A percentile compares a stretch with the other conserved stretches of the same genome.
phyloP scores from a whole-genome alignment of 208 protist genomes.

The Trypanosoma brucei region DNA sequence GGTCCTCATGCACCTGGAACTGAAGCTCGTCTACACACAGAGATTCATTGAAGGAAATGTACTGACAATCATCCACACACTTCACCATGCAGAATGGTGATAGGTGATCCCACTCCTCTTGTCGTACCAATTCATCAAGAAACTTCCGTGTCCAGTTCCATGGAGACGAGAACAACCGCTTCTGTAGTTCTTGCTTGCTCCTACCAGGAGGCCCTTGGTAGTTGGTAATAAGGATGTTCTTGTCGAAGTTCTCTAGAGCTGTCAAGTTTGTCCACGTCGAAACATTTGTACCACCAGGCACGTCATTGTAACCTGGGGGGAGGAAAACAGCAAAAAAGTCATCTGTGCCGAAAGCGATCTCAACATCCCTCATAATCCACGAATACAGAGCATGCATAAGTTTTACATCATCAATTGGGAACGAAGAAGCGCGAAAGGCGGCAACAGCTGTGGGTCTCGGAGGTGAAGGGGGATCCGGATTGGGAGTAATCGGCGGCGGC shows the following conservation, averaged over 20 bases:
- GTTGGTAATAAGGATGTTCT: slow-evolving; percentile 38
- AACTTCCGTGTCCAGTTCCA: slow-evolving; percentile 38
- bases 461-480: not conserved
- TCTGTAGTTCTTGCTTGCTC: slow-evolving; percentile 12
- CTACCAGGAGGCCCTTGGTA: slow-evolving; percentile 29
- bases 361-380: slow-evolving; percentile 37
- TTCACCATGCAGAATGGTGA: slow-evolving; percentile 42
- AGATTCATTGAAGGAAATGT: slow-evolving; percentile 10
- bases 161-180: slow-evolving; percentile 23
- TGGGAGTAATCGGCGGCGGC: slow-evolving; percentile 3
- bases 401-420: slow-evolving; percentile 34
- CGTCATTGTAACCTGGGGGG: slow-evolving; percentile 22
- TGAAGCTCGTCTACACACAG: slow-evolving; percentile 25
- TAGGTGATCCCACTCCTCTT: slow-evolving; percentile 8
- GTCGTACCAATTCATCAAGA: slow-evolving; percentile 20
- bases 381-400: slow-evolving; percentile 50
- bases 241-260: slow-evolving; percentile 29
- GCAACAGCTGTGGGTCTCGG: slow-evolving; percentile 16
- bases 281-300: slow-evolving; percentile 35
- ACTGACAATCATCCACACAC: slow-evolving; percentile 32
- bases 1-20: slow-evolving; percentile 34
- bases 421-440: slow-evolving; percentile 28
- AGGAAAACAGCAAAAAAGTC: slow-evolving; percentile 50
- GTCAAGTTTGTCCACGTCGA: slow-evolving; percentile 36
- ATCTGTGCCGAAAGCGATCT: slow-evolving; percentile 30